phyloP scores from a whole-genome alignment of 306 rosid genomes.

The Rosa chinensis region DNA sequence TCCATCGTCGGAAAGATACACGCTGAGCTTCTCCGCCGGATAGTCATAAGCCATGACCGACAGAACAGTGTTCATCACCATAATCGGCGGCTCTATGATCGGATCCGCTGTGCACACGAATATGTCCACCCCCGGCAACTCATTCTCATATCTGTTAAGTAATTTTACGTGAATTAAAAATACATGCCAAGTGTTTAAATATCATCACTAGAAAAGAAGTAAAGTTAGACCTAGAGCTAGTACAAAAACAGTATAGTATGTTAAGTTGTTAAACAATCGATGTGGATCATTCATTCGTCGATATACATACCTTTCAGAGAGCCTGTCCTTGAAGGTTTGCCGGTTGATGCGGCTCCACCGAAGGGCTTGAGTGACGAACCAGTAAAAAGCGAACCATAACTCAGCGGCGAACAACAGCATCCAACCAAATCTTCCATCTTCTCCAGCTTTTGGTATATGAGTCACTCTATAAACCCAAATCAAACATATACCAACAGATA shows the following conservation, averaged over 20 bases:
- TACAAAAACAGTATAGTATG: background rate
- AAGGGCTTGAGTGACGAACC: slow-evolving; percentile 56
- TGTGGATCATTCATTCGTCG: background rate
- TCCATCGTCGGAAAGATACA: slow-evolving; percentile 53
- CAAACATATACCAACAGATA: slow-evolving; percentile 48
- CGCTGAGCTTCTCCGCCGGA: slow-evolving; percentile 38
- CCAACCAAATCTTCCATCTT: slow-evolving; percentile 45
- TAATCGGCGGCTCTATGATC: slow-evolving; percentile 35
- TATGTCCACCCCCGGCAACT: slow-evolving; percentile 42
- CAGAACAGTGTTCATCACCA: slow-evolving; percentile 42
- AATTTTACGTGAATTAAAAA: background rate
- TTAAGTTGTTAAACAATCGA: background rate
- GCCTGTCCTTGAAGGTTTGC: slow-evolving; percentile 44
- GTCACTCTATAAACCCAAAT: slow-evolving; percentile 54
- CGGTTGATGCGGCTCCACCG: slow-evolving; percentile 57
- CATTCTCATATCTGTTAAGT: slow-evolving; percentile 39
- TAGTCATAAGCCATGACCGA: slow-evolving; percentile 44
- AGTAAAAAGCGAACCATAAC: slow-evolving; percentile 65
- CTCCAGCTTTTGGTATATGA: slow-evolving; percentile 24
- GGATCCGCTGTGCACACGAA: slow-evolving; percentile 51
- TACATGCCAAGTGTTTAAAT: background rate
- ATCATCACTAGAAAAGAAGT: background rate
- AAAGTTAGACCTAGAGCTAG: background rate
- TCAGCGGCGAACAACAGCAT: slow-evolving; percentile 57
- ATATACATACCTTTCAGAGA: slow-evolving; percentile 43